Conservation (phyloP, 148 eudicot species). For the Suaeda aralocaspica region DNA sequence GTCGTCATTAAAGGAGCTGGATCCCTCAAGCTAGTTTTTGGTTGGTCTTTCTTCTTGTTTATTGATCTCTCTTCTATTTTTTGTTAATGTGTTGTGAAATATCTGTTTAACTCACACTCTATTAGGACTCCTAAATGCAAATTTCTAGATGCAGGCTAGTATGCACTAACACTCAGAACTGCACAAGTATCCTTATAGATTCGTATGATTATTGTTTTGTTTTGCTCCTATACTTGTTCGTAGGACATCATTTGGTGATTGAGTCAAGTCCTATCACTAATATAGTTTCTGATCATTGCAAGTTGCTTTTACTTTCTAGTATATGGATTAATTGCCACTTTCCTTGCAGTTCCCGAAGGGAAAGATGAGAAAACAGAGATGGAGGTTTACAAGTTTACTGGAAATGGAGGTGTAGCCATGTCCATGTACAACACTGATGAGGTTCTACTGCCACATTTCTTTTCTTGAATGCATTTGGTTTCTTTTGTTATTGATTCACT, state of each 20-base stretch:
- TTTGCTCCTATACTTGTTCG: neutral
- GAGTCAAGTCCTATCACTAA: neutral
- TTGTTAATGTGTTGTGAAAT: too few species aligned
- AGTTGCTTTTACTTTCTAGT: neutral
- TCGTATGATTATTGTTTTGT: neutral
- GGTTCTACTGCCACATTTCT: slow-evolving; percentile 34
- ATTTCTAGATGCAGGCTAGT: neutral
- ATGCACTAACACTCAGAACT: neutral
- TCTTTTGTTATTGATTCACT: neutral
- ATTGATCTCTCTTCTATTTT: neutral
- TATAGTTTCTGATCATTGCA: neutral
- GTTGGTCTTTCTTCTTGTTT: slow-evolving; percentile 29
- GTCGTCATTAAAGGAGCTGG: slow-evolving; percentile 85
- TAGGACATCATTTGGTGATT: neutral
- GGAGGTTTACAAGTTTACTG: slow-evolving; percentile 77
- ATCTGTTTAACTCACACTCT: too few species aligned
- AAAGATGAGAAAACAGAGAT: slow-evolving; percentile 59
- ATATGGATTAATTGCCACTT: neutral
- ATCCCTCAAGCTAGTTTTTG: slow-evolving; percentile 84
- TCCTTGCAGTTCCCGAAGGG: slow-evolving; percentile 72
- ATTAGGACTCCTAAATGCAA: too few species aligned
- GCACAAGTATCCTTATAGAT: neutral
- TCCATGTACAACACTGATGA: slow-evolving; percentile 96
- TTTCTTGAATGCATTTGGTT: neutral
- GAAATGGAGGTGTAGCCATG: slow-evolving; percentile 83